A percentile compares a stretch with the other conserved stretches of the same genome.
These are phyloP conservation scores for Ophiosphaerella narmari DNA, from an alignment of 2,329 filamentous ascomycete genomes.

Conservation along the genomic window DNA sequence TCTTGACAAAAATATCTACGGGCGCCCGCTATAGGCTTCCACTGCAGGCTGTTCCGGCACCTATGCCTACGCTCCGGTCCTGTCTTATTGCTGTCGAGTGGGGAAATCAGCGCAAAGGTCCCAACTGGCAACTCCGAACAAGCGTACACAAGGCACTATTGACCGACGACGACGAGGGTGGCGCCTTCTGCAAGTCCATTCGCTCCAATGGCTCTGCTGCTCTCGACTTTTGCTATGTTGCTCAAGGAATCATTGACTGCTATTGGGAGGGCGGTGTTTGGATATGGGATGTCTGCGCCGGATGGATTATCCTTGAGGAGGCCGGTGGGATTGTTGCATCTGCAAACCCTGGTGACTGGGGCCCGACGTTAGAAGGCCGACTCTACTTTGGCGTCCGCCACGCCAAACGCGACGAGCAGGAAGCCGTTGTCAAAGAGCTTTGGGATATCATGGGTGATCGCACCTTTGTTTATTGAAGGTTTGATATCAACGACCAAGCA, in stretches of 20 bases:
- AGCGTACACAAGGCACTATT: constrained; percentile 35
- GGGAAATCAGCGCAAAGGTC: constrained; percentile 43
- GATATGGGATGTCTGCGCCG: constrained; percentile 45
- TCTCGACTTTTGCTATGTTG: constrained; percentile 47
- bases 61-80: constrained; percentile 34
- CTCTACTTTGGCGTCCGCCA: constrained; percentile 41
- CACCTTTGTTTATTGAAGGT: constrained; percentile 31
- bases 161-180: constrained; percentile 30
- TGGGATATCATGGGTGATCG: constrained; percentile 44
- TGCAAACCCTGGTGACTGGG: constrained; percentile 44
- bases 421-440: constrained; percentile 39
- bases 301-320: constrained; percentile 46
- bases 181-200: constrained; percentile 41
- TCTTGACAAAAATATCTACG: constrained; percentile 24
- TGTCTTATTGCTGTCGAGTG: constrained; percentile 45
- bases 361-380: constrained; percentile 40
- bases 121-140: constrained; percentile 44
- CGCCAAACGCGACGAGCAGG: constrained; percentile 37
- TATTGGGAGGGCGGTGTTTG: constrained; percentile 47
- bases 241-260: constrained; percentile 38
- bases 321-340: constrained; percentile 44
- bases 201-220: constrained; percentile 44
- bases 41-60: constrained; percentile 27
- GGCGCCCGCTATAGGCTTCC: constrained; percentile 35
- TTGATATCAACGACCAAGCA: too few relatives aligned